Evolutionary conservation across 495 filamentous ascomycete species (phyloP), one percentile per base, ranked within the genome.

Genomic region (Penicillium salamii): DNA sequence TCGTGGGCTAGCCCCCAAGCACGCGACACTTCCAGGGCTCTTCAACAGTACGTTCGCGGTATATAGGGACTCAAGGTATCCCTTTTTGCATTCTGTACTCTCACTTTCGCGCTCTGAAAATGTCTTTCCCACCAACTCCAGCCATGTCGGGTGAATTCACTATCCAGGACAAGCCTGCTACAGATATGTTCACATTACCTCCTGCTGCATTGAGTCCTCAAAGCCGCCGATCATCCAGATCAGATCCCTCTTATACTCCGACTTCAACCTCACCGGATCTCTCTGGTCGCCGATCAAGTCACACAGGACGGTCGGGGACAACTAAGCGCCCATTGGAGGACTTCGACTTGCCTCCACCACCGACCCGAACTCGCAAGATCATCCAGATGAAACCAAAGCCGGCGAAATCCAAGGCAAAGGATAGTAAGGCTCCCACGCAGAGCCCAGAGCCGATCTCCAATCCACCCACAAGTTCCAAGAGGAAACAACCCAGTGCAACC

Each of bases 311-410:
- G 26, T 78, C 85, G 38, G 69, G 59, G 3, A 49, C 80, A 2
- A 64, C 73, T 45, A 77, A 81, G 62, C 61, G 71, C 7, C 65
- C 72, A 1, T 62, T 69, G 29, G 71, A 78, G 17, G 73, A 80
- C 20, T 91, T 95, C 59, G 80, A 86, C 14, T 78, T 98, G 3
- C 93, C 93, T 17, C 93, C 95, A 3, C 93, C 93, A 13, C 93
- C 93, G 0, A 95, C 91, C 11, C 77, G 93, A 40, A 88, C 90
- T 23, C 83, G 95, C 54, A 97, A 91, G 73, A 97, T 98, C 62
- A 97, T 97, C 41, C 93, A 97, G 69, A 96, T 98, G 93, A 95
- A 95, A 65, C 76, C 69, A 9, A 78, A 76, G 53, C 38, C 68
- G 0, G 54, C 50, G 15, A 73, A 68, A 44, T 46, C 63, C 0